phyloP scores from a whole-genome alignment of 345 rosid genomes.

The Eutrema heterophyllum region DNA sequence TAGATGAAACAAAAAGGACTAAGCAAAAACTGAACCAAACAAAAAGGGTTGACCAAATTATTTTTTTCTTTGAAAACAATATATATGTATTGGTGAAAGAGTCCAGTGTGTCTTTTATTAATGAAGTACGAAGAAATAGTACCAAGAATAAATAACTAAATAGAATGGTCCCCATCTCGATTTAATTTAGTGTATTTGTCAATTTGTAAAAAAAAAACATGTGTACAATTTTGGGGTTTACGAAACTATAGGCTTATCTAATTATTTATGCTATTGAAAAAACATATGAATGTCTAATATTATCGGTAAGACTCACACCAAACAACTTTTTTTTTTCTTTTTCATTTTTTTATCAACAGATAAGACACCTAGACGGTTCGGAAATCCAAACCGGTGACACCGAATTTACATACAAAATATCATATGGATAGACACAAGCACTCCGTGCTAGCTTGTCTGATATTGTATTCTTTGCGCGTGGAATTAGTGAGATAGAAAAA shows the following conservation, averaged over 20 bases:
- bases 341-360: too few relatives aligned
- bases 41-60: too few relatives aligned
- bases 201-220: neutral
- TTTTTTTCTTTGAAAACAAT: neutral
- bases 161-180: conserved; percentile 25
- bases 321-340: too few relatives aligned
- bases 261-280: conserved; percentile 19
- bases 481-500: too few relatives aligned
- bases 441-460: too few relatives aligned
- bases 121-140: conserved; percentile 24
- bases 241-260: conserved; percentile 15
- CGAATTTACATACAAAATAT: too few relatives aligned
- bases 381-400: too few relatives aligned
- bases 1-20: too few relatives aligned
- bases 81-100: neutral
- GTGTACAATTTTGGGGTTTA: conserved; percentile 11
- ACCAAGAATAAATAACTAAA: conserved; percentile 25
- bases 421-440: too few relatives aligned
- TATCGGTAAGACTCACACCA: conserved; percentile 5
- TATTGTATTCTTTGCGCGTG: too few relatives aligned
- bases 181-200: conserved; percentile 3
- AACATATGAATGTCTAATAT: neutral
- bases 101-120: conserved; percentile 16
- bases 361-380: too few relatives aligned
- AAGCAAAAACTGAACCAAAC: too few relatives aligned